These are phyloP conservation scores for Leishmania braziliensis DNA, from an alignment of 208 protist species.

Conservation along the genomic window DNA sequence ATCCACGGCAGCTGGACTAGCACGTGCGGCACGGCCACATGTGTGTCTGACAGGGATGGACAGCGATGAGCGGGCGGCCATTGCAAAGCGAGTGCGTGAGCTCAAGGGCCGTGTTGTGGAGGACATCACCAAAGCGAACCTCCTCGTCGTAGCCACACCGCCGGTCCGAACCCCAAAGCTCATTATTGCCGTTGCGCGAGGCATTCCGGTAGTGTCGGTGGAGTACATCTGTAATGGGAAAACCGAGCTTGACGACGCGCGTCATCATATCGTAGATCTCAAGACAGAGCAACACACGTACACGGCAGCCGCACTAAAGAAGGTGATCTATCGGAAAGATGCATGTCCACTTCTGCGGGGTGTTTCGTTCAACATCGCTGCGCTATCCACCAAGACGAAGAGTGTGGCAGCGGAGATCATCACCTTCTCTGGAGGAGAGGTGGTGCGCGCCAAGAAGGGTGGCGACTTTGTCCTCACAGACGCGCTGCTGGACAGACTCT, in stretches of 20 bases:
- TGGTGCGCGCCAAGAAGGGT: conserved; percentile 29
- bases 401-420: conserved; percentile 73
- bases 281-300: conserved; percentile 55
- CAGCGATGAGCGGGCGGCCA: conserved; percentile 27
- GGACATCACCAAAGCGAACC: conserved; percentile 50
- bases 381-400: conserved; percentile 42
- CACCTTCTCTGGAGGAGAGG: conserved; percentile 56
- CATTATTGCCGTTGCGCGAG: conserved; percentile 75
- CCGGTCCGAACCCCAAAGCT: conserved; percentile 84
- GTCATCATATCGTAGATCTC: conserved; percentile 46
- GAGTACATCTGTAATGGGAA: conserved; percentile 43
- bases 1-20: neutral
- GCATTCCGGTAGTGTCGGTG: conserved; percentile 72
- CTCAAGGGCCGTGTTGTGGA: conserved; percentile 54
- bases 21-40: conserved; percentile 11
- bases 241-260: conserved; percentile 15
- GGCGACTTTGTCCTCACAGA: conserved; percentile 38
- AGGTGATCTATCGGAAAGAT: conserved; percentile 45
- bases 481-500: conserved; percentile 53
- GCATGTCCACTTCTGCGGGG: conserved; percentile 47
- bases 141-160: conserved; percentile 68
- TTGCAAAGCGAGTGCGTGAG: conserved; percentile 45
- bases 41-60: conserved; percentile 82
- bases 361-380: conserved; percentile 41
- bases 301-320: conserved; percentile 40